Evolutionary conservation across 2,329 filamentous ascomycete genomes (phyloP).

Genomic region (Ceratocystis variospora): DNA sequence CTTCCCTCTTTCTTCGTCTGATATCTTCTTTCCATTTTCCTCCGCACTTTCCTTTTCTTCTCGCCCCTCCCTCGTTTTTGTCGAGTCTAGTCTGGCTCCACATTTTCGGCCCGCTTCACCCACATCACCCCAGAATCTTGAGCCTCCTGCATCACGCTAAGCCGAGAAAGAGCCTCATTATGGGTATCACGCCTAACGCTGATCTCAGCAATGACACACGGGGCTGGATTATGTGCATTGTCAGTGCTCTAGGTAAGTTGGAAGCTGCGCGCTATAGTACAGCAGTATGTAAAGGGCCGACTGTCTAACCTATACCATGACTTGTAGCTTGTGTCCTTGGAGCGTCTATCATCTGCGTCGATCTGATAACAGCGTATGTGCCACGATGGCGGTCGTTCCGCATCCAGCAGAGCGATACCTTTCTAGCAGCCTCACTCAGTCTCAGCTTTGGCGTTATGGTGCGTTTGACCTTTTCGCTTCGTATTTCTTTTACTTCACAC

Average conservation of each 20-base stretch:
- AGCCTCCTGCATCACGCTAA: neutral
- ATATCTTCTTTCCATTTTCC: neutral
- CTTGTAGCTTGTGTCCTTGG: slow-evolving; percentile 52
- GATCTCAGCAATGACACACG: slow-evolving; percentile 63
- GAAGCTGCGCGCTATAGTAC: no score
- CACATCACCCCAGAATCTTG: neutral
- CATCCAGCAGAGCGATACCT: slow-evolving; percentile 78
- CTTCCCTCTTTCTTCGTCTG: neutral
- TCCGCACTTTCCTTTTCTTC: neutral
- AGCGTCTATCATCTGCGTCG: slow-evolving; percentile 74
- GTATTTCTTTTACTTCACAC: slow-evolving; percentile 5
- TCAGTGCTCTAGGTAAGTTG: slow-evolving; percentile 55
- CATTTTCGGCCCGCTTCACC: neutral
- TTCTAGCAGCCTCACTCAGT: slow-evolving; percentile 77
- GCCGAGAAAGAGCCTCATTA: neutral
- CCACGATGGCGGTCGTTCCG: slow-evolving; percentile 64
- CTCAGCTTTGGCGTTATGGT: slow-evolving; percentile 96
- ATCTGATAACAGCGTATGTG: slow-evolving; percentile 58
- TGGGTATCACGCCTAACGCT: neutral
- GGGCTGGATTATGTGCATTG: slow-evolving; percentile 85
- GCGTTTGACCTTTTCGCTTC: slow-evolving; percentile 23
- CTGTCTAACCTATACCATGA: neutral
- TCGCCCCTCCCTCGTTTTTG: neutral
- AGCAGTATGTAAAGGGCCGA: neutral
- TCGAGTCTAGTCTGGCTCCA: neutral